Conservation (phyloP, 2,329 filamentous ascomycete species). For the Aspergillus luchuensis region DNA sequence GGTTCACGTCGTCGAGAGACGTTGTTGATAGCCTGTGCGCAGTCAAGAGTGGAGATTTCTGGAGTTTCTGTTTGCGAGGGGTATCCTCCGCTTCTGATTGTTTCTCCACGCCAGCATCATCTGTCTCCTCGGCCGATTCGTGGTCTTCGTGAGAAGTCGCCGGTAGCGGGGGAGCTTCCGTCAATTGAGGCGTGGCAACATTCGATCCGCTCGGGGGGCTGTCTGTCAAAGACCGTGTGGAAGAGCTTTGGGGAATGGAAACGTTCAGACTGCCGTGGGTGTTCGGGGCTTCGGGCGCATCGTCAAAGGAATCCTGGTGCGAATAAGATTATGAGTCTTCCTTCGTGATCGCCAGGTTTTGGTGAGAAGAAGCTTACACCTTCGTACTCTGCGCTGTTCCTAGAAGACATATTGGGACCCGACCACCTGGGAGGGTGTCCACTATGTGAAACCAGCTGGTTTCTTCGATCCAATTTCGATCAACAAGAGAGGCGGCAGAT, state of each 20-base stretch:
- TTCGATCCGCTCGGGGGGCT: slow-evolving; percentile 44
- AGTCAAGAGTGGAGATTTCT: slow-evolving; percentile 57
- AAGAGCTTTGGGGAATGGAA: slow-evolving; percentile 45
- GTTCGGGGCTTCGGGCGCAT: slow-evolving; percentile 60
- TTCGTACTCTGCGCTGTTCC: slow-evolving; percentile 47
- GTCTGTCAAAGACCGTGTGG: slow-evolving; percentile 64
- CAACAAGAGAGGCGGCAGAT: slow-evolving; percentile 7
- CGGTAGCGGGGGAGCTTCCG: slow-evolving; percentile 35
- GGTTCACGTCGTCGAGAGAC: slow-evolving; percentile 67
- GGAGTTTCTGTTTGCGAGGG: slow-evolving; percentile 36
- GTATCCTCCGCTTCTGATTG: slow-evolving; percentile 37
- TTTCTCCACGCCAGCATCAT: slow-evolving; percentile 29
- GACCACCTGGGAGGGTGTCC: slow-evolving; percentile 19
- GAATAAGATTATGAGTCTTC: slow-evolving; percentile 13
- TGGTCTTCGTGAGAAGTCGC: slow-evolving; percentile 30
- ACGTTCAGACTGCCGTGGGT: slow-evolving; percentile 31
- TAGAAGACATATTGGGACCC: slow-evolving; percentile 34
- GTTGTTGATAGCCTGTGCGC: slow-evolving; percentile 58
- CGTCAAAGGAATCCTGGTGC: slow-evolving; percentile 75
- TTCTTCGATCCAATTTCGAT: slow-evolving; percentile 10
- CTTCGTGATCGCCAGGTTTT: slow-evolving; percentile 8
- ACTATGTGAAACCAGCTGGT: slow-evolving; percentile 6
- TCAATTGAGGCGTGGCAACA: slow-evolving; percentile 38
- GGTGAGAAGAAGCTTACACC: slow-evolving; percentile 35
- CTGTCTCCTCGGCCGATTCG: slow-evolving; percentile 22